Percentiles rank a stretch among this genome's conserved stretches.
These are phyloP conservation scores for Candida piceae DNA, from an alignment of 805 yeast species.

Conservation along the genomic window DNA sequence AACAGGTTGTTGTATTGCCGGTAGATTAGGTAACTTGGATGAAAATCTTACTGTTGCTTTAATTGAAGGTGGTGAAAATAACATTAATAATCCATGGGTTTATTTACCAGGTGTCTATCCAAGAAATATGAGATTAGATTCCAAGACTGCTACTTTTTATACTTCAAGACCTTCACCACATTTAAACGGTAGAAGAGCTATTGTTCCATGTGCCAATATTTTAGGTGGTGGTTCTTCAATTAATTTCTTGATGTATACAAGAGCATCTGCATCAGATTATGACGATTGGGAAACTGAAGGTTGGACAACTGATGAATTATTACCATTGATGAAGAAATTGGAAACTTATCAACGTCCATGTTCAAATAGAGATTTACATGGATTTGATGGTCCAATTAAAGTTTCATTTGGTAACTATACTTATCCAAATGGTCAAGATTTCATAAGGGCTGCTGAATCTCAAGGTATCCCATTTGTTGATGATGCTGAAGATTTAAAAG, in stretches of 20 bases:
- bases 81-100: conserved; percentile 29
- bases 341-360: conserved; percentile 28
- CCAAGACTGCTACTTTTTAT: conserved; percentile 28
- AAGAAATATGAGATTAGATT: conserved; percentile 28
- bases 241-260: conserved; percentile 28
- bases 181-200: conserved; percentile 27
- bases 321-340: conserved; percentile 25
- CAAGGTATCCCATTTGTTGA: conserved; percentile 26
- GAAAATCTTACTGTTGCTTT: conserved; percentile 21
- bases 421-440: conserved; percentile 25
- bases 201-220: conserved; percentile 28
- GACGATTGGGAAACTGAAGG: conserved; percentile 28
- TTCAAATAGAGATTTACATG: conserved; percentile 27
- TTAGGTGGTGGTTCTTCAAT: conserved; percentile 29
- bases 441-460: conserved; percentile 24
- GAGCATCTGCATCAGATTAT: conserved; percentile 29
- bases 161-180: conserved; percentile 24
- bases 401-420: conserved; percentile 29
- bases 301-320: conserved; percentile 25
- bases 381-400: conserved; percentile 28
- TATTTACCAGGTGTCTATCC: conserved; percentile 28
- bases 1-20: conserved; percentile 26
- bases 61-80: conserved; percentile 28
- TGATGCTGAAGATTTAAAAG: conserved; percentile 22
- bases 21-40: conserved; percentile 27